Base-by-base conservation (phyloP, 2,329 filamentous ascomycete genomes). In the Eurotiales sp. region DNA sequence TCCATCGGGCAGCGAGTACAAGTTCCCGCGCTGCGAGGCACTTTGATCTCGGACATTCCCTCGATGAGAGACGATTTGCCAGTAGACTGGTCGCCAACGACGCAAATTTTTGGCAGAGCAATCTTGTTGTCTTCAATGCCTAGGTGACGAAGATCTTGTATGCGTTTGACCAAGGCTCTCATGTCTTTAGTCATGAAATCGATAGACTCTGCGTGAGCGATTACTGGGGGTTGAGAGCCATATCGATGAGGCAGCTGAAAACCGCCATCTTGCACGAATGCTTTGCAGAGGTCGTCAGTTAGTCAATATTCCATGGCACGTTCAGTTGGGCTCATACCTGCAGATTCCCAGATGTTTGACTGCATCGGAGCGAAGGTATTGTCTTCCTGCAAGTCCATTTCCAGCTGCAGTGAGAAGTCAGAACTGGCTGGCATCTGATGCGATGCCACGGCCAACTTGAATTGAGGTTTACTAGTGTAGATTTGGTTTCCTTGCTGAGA, bases 1-100 rank as follows among this genome's bases (percentile, higher is more conserved):
- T 90, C 87, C 0, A 95, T 78, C 0, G 90, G 89, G 52, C 88
- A 95, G 0, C 86, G 74, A 0, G 90, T 96, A 61, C 90, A 95
- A 0, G 86, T 87, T 0, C 85, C 86, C 3, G 81, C 79, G 36
- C 79, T 82, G 1, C 86, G 78, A 0, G 89, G 89, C 0, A 92
- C 80, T 17, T 84, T 83, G 21, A 93, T 84, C 3, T 85, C 86
- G 0, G 42, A 72, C 53, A 87, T 79, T 0, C 81, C 84, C 11
- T 84, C 84, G 46, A 79, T 78, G 0, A 81, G 63, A 0, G 78
- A 90, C 0, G 85, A 90, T 64, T 96, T 96, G 0, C 90, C 91
- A 0, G 89, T 86, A 0, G 83, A 88, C 61, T 96, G 90, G 44
- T 95, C 90, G 0, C 90, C 90, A 0, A 95, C 83, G 0, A 95